Conservation (phyloP, 345 rosid species). For the Euphorbia tirucalli region DNA sequence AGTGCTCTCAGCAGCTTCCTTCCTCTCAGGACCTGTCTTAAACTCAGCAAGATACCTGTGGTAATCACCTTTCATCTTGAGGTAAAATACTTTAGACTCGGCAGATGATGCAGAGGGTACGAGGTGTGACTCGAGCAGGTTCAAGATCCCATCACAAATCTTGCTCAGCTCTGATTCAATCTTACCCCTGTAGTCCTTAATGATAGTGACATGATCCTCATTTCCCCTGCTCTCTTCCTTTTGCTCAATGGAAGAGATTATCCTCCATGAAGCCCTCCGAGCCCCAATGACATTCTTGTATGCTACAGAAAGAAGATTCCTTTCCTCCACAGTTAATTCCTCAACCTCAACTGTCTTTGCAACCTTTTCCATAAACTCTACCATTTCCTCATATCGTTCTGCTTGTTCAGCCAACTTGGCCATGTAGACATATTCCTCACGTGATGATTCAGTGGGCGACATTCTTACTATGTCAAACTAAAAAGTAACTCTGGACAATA, state of each 20-base stretch:
- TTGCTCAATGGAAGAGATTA: conserved; percentile 96
- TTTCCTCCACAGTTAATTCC: conserved; percentile 92
- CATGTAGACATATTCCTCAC: conserved; percentile 88
- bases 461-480: conserved; percentile 41
- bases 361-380: conserved; percentile 95
- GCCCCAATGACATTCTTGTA: conserved; percentile 99
- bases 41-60: conserved; percentile 94
- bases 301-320: conserved; percentile 93
- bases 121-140: conserved; percentile 82
- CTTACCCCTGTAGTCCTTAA: conserved; percentile 87
- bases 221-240: conserved; percentile 97
- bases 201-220: conserved; percentile 64
- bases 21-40: conserved; percentile 89
- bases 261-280: conserved; percentile 99
- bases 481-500: conserved; percentile 16
- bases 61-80: conserved; percentile 98
- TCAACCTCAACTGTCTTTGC: conserved; percentile 75
- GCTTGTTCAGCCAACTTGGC: conserved; percentile 99
- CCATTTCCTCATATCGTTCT: conserved; percentile 97
- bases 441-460: conserved; percentile 64
- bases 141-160: conserved; percentile 87
- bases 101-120: conserved; percentile 78
- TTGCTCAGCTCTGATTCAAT: conserved; percentile 86
- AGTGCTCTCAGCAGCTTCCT: conserved; percentile 98
- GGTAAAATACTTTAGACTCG: conserved; percentile 93